A percentile compares a stretch with the other conserved stretches of the same genome.
These are phyloP conservation scores for Umbellularia californica DNA, from an alignment of 164 flowering plant genomes.

Conservation along the genomic window DNA sequence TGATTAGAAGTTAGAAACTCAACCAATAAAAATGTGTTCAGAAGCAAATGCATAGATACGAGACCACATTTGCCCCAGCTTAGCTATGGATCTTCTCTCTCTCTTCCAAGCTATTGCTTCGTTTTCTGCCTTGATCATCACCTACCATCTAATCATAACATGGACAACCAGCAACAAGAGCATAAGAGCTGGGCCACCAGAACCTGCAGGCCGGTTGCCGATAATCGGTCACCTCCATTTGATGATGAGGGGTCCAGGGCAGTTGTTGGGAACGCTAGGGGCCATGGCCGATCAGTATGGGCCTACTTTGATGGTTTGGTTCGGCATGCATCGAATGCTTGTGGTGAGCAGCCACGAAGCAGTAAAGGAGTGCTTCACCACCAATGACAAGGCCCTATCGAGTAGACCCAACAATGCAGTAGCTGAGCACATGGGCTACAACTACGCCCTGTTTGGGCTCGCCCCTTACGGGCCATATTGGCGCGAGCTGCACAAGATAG, in stretches of 20 bases:
- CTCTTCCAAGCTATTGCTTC: neutral
- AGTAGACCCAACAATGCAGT: neutral
- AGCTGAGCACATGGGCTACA: conserved; percentile 7
- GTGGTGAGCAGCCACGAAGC: conserved; percentile 16
- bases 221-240: conserved; percentile 23
- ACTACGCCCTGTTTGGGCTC: conserved; percentile 7
- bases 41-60: too few relatives aligned
- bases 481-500: conserved; percentile 11
- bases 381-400: conserved; percentile 15
- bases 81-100: too few relatives aligned
- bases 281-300: conserved; percentile 19
- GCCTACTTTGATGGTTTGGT: conserved; percentile 13
- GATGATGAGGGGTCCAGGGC: neutral
- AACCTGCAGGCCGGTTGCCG: conserved; percentile 15
- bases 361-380: conserved; percentile 24
- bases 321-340: conserved; percentile 11
- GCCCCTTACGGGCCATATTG: conserved; percentile 14
- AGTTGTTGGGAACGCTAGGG: conserved; percentile 1
- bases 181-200: conserved; percentile 5
- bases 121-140: neutral
- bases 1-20: too few relatives aligned
- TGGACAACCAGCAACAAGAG: neutral
- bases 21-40: too few relatives aligned
- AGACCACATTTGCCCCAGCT: too few relatives aligned
- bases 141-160: neutral